These are phyloP conservation scores for Musa acuminata DNA, from an alignment of 176 grass and related monocot genomes.

Conservation along the genomic window DNA sequence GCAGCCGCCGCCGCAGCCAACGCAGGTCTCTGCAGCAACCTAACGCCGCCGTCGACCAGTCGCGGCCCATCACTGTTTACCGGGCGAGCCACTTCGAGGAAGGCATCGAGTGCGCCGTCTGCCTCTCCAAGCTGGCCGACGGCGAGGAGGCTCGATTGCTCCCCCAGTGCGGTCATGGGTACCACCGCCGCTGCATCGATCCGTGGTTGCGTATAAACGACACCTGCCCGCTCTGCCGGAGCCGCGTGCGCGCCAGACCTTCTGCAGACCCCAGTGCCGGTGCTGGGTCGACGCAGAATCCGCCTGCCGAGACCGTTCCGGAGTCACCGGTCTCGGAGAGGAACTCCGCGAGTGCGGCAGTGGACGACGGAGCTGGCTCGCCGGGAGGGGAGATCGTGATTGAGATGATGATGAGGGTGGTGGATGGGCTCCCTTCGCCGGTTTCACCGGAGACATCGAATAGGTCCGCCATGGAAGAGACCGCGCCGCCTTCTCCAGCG, in stretches of 20 bases:
- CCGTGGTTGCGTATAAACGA: conserved; percentile 84
- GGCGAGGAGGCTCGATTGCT: conserved; percentile 67
- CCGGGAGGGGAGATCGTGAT: conserved; percentile 36
- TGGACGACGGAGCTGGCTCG: background rate
- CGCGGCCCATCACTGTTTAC: conserved; percentile 32
- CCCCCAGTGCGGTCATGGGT: conserved; percentile 62
- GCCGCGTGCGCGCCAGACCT: conserved; percentile 26
- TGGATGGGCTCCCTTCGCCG: conserved; percentile 11
- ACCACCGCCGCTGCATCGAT: conserved; percentile 75
- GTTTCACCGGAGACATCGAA: conserved; percentile 42
- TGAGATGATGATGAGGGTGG: conserved; percentile 42
- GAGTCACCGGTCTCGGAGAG: conserved; percentile 46
- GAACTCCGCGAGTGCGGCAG: background rate
- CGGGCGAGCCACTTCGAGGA: background rate
- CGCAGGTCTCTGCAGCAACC: conserved; percentile 25
- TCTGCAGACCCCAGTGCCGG: background rate
- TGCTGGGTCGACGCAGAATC: conserved; percentile 15
- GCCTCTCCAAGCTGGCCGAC: conserved; percentile 49
- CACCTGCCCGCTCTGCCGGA: conserved; percentile 81
- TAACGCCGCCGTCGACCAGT: conserved; percentile 13
- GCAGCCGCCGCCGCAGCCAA: background rate
- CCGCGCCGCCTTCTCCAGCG: conserved; percentile 50
- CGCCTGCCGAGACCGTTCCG: conserved; percentile 21
- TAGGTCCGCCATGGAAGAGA: conserved; percentile 41
- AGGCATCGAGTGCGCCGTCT: conserved; percentile 57